Percentiles rank a stretch among this genome's conserved stretches.
Evolutionary conservation across 305 asterid species (phyloP).

Genomic region (Fraxinus ornus): DNA sequence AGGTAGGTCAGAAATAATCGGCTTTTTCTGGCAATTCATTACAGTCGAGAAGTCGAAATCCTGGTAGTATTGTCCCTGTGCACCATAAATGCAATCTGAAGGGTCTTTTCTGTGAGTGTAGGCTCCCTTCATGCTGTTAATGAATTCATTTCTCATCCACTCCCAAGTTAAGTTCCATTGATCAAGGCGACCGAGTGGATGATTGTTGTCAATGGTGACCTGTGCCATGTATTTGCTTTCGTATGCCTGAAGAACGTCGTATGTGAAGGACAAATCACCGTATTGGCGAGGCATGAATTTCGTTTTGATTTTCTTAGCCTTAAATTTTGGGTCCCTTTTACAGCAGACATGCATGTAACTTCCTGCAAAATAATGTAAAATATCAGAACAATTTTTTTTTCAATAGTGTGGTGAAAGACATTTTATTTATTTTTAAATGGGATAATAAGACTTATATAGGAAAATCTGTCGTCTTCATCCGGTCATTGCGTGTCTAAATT

Average conservation of each 20-base stretch:
- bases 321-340: constrained; percentile 67
- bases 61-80: constrained; percentile 68
- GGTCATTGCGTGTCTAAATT: background rate
- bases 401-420: background rate
- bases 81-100: constrained; percentile 71
- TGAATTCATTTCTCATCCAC: constrained; percentile 82
- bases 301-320: constrained; percentile 37
- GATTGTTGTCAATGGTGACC: constrained; percentile 76
- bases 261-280: constrained; percentile 70
- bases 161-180: constrained; percentile 90
- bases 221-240: constrained; percentile 65
- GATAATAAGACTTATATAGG: no score
- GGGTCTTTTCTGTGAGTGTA: constrained; percentile 63
- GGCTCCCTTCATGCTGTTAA: constrained; percentile 67
- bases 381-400: background rate
- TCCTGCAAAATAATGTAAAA: constrained; percentile 36
- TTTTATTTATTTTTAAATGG: background rate
- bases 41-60: constrained; percentile 70
- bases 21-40: constrained; percentile 67
- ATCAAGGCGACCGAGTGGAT: constrained; percentile 82
- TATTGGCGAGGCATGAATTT: constrained; percentile 48
- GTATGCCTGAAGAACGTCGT: constrained; percentile 63
- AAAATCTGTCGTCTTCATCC: background rate
- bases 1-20: constrained; percentile 75
- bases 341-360: constrained; percentile 60